Base-by-base conservation (phyloP, 2,329 filamentous ascomycete species). In the Alternaria viburni region DNA sequence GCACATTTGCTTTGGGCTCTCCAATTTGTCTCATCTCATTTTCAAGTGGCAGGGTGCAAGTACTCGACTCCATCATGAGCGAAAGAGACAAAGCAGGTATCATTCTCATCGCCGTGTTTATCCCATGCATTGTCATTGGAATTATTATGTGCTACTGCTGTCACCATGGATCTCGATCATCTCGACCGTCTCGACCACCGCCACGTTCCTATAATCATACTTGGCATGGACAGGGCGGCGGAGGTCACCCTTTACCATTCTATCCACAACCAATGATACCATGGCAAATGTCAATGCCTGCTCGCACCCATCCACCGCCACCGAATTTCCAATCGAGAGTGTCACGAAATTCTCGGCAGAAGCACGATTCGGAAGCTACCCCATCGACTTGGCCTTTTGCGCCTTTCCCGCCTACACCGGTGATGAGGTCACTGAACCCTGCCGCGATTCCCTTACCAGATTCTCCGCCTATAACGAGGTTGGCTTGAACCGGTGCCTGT, bases 51-150 rank as follows among this genome's bases (percentile, higher is more conserved):
- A 45, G 44, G 19, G 44, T 46, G 4, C 19, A 13, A 23, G 19
- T 46, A 13, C 1, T 28, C 47, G 1, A 15, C 28, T 1, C n/a
- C 2, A 28, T 7, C 50, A 54, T 41, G 50, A 21, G 9, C 50
- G 30, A 54, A 41, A 54, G 50, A 54, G 50, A 54, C 50, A 54
- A 13, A 32, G 32, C 19, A 23, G 50, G 50, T 41, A 21, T 54
- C 6, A 19, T 54, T 28, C 36, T 54, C 26, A 30, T 50, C 4
- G 47, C 47, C 21, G 47, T 28, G 6, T 28, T 50, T 6, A 28
- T 50, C 15, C 13, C 23, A 10, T 30, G 23, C 11, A 15, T 50
- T 17, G 5, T 50, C 15, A 50, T 50, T 4, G 47, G 23, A 17
- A 19, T 30, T 0, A 13, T 30, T 0, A 50, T 50, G 23, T 50